Evolutionary conservation across 441 rosid genomes (phyloP).

Genomic region (Omphalea diandra): DNA sequence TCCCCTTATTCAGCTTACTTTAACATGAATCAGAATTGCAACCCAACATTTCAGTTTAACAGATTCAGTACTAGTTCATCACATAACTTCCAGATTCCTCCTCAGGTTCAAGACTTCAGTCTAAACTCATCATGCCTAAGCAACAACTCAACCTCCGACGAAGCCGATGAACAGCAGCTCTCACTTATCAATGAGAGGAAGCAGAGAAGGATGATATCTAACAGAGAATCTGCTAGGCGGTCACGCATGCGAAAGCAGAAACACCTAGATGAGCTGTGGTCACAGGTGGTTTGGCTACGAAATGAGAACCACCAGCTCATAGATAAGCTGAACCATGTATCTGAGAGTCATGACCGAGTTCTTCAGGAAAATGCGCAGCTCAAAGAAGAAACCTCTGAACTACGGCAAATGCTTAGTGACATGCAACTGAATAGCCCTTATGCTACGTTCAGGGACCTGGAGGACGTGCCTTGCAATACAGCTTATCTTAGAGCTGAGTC

Average conservation of each 20-base stretch:
- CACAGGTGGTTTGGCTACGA: constrained; percentile 48
- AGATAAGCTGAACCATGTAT: constrained; percentile 65
- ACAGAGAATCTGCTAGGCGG: constrained; percentile 84
- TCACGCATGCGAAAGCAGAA: constrained; percentile 88
- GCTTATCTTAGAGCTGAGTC: constrained; percentile 49
- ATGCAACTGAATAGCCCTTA: constrained; percentile 57
- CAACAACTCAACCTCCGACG: constrained; percentile 81
- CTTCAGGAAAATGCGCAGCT: constrained; percentile 65
- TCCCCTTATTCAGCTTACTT: constrained; percentile 48
- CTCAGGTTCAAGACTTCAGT: constrained; percentile 55
- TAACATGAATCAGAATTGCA: constrained; percentile 40
- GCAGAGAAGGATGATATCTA: constrained; percentile 72
- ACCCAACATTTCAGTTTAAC: constrained; percentile 42
- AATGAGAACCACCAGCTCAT: constrained; percentile 59
- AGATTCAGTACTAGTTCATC: constrained; percentile 38
- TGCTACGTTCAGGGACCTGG: constrained; percentile 45
- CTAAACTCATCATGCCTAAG: constrained; percentile 52
- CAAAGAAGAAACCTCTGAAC: constrained; percentile 64
- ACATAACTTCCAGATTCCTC: constrained; percentile 43
- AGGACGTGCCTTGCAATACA: constrained; percentile 38
- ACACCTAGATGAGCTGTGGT: constrained; percentile 65
- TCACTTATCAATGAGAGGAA: constrained; percentile 66
- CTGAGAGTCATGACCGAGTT: constrained; percentile 52
- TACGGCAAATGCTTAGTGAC: constrained; percentile 57
- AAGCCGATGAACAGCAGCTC: constrained; percentile 66